Evolutionary conservation across 495 filamentous ascomycete species (phyloP).

Genomic region (Hyaloscypha finlandica): DNA sequence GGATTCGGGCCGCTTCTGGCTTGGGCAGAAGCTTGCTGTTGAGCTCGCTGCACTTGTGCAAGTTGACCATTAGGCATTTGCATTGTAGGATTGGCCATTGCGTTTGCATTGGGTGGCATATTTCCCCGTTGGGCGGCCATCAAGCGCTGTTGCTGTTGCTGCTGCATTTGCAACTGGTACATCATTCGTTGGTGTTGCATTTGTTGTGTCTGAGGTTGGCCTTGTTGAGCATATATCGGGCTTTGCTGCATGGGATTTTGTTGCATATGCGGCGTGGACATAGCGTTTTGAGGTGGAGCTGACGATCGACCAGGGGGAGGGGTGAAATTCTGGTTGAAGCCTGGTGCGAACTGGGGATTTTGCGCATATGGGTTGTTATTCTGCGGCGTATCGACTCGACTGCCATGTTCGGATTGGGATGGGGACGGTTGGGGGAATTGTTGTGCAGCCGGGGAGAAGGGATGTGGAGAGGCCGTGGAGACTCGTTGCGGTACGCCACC

Average conservation of each 20-base stretch:
- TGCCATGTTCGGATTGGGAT: constrained; percentile 73
- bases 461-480: constrained; percentile 87
- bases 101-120: constrained; percentile 47
- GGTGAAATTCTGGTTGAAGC: constrained; percentile 52
- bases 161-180: constrained; percentile 68
- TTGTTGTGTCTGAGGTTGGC: constrained; percentile 51
- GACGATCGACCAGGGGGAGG: constrained; percentile 53
- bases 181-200: constrained; percentile 45
- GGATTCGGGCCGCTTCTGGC: constrained; percentile 41
- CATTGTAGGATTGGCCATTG: constrained; percentile 47
- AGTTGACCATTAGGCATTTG: constrained; percentile 35
- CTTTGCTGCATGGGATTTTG: constrained; percentile 55
- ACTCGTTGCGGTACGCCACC: constrained; percentile 74
- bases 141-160: constrained; percentile 65
- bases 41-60: constrained; percentile 34
- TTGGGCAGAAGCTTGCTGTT: constrained; percentile 31
- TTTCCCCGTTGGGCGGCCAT: constrained; percentile 47
- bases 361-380: constrained; percentile 56
- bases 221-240: constrained; percentile 51
- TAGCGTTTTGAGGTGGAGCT: constrained; percentile 49
- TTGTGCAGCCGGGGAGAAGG: constrained; percentile 80
- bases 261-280: constrained; percentile 38
- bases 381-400: constrained; percentile 74
- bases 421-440: constrained; percentile 80
- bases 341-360: constrained; percentile 58